Percentiles rank a stretch among this genome's conserved stretches.
Conservation (phyloP, 345 rosid species). For the Lagerstroemia speciosa region DNA sequence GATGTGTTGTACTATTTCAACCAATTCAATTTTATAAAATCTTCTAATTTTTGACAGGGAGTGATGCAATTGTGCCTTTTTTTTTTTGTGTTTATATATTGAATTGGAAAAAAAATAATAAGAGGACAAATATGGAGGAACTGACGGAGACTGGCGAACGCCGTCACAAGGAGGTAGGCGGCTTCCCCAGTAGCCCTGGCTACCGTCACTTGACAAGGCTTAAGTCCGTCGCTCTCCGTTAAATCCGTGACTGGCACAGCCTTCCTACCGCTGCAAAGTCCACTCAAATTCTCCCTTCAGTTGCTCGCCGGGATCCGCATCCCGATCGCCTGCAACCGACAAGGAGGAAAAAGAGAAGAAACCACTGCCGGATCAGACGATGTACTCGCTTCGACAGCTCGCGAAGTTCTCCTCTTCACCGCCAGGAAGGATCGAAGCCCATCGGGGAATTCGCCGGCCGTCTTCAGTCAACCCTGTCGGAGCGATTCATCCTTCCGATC, state of each 20-base stretch:
- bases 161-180: too few relatives aligned
- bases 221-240: neutral
- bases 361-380: neutral
- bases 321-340: neutral
- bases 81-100: too few relatives aligned
- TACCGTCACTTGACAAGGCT: neutral
- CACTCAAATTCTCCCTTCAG: neutral
- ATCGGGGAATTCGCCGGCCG: neutral
- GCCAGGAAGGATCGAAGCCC: neutral
- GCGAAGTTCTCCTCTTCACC: neutral
- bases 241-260: neutral
- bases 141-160: too few relatives aligned
- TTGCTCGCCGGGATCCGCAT: neutral
- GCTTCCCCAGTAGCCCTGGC: too few relatives aligned
- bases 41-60: too few relatives aligned
- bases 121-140: too few relatives aligned
- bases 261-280: neutral
- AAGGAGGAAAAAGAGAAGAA: neutral
- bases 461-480: neutral
- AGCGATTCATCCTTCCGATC: neutral
- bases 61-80: too few relatives aligned
- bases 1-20: too few relatives aligned
- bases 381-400: neutral
- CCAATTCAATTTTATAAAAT: too few relatives aligned
- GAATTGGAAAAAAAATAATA: too few relatives aligned